Conservation (phyloP, 2,329 filamentous ascomycete species). For the Microcyclospora pomicola region DNA sequence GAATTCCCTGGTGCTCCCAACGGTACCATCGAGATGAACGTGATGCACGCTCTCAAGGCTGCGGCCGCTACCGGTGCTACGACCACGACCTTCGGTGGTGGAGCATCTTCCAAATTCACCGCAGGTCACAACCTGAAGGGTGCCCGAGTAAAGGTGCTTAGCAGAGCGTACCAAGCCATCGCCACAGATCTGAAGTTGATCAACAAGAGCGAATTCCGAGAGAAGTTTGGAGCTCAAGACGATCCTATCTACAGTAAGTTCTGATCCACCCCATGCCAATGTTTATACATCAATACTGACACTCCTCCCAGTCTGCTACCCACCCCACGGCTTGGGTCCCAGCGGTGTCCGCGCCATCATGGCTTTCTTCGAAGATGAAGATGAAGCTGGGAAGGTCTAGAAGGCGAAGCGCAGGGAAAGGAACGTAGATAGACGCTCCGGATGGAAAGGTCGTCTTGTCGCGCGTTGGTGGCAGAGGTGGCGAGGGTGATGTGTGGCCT, state of each 20-base stretch:
- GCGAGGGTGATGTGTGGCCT: too few species aligned
- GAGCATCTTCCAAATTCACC: conserved; percentile 58
- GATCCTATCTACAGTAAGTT: conserved; percentile 56
- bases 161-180: conserved; percentile 67
- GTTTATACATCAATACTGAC: conserved; percentile 8
- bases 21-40: conserved; percentile 73
- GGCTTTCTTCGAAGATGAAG: conserved; percentile 72
- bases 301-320: conserved; percentile 55
- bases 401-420: background rate
- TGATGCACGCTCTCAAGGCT: conserved; percentile 55
- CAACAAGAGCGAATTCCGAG: conserved; percentile 76
- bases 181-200: conserved; percentile 70
- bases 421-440: too few species aligned
- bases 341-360: conserved; percentile 73
- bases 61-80: conserved; percentile 45
- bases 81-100: conserved; percentile 74
- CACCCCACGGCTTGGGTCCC: conserved; percentile 68
- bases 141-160: conserved; percentile 65
- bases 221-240: conserved; percentile 75
- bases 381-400: conserved; percentile 18
- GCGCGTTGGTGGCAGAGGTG: too few species aligned
- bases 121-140: conserved; percentile 73
- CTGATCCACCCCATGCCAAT: background rate
- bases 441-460: too few species aligned
- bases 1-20: conserved; percentile 81